These are phyloP conservation scores for Pseudogymnoascus sp. DNA, from an alignment of 2,329 filamentous ascomycete species.

Conservation along the genomic window DNA sequence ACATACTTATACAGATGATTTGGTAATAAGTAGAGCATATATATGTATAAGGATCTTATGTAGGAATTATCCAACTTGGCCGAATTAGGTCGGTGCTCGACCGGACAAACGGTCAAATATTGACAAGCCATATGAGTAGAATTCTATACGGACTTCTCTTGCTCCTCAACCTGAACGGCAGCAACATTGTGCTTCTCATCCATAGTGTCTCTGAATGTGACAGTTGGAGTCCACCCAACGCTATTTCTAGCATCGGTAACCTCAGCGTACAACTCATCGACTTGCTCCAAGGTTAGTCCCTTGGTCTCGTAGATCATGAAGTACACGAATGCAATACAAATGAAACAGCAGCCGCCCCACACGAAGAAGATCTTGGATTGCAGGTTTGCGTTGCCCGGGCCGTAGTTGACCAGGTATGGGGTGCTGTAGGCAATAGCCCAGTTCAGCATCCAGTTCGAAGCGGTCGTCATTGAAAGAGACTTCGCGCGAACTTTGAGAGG, in stretches of 20 bases:
- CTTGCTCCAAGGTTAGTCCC: slow-evolving; percentile 68
- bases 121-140: too few species aligned
- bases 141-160: too few species aligned
- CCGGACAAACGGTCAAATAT: too few species aligned
- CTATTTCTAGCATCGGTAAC: slow-evolving; percentile 64
- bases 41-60: too few species aligned
- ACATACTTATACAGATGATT: too few species aligned
- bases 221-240: slow-evolving; percentile 41
- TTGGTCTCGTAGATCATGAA: slow-evolving; percentile 70
- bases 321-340: slow-evolving; percentile 64
- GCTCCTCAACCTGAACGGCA: too few species aligned
- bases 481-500: slow-evolving; percentile 64
- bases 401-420: slow-evolving; percentile 67
- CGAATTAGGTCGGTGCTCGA: too few species aligned
- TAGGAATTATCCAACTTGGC: too few species aligned
- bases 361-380: slow-evolving; percentile 70
- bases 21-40: too few species aligned
- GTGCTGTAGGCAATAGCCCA: slow-evolving; percentile 75
- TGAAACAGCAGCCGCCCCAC: slow-evolving; percentile 68
- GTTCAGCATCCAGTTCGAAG: slow-evolving; percentile 71
- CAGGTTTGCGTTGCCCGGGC: slow-evolving; percentile 59
- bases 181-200: neutral
- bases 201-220: slow-evolving; percentile 19
- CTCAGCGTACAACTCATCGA: slow-evolving; percentile 70
- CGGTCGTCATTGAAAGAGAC: slow-evolving; percentile 66